These are phyloP conservation scores for Aspergillus ruber DNA, from an alignment of 2,329 filamentous ascomycete genomes.

Conservation along the genomic window DNA sequence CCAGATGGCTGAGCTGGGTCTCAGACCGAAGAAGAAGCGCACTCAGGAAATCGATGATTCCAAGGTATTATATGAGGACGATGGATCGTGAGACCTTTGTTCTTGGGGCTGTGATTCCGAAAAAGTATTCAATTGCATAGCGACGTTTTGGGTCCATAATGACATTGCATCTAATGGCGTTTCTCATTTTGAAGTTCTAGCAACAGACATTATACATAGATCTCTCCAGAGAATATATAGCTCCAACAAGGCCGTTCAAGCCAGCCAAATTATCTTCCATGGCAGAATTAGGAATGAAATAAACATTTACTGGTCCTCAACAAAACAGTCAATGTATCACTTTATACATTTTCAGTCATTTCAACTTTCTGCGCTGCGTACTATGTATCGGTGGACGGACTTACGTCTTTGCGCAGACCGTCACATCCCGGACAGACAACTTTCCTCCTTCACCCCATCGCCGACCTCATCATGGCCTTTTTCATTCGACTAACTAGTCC, in stretches of 20 bases:
- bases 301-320: too few relatives aligned
- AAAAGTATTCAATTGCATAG: neutral
- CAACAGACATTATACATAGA: too few relatives aligned
- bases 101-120: neutral
- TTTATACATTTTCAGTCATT: too few relatives aligned
- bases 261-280: too few relatives aligned
- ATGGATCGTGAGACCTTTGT: neutral
- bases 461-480: neutral
- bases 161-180: neutral
- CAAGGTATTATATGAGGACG: conserved; percentile 19
- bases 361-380: neutral
- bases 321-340: too few relatives aligned
- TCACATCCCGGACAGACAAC: neutral
- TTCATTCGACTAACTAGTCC: neutral
- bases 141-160: neutral
- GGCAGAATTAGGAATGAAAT: too few relatives aligned
- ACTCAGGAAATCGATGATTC: conserved; percentile 19
- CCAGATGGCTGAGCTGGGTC: conserved; percentile 43
- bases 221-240: too few relatives aligned
- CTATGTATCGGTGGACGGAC: neutral
- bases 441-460: neutral
- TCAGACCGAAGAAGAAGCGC: conserved; percentile 50
- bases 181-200: neutral
- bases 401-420: neutral
- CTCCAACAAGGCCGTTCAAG: too few relatives aligned